Evolutionary conservation across 192 early-diverging fungal genomes (phyloP).

Genomic region (Mortierella claussenii): DNA sequence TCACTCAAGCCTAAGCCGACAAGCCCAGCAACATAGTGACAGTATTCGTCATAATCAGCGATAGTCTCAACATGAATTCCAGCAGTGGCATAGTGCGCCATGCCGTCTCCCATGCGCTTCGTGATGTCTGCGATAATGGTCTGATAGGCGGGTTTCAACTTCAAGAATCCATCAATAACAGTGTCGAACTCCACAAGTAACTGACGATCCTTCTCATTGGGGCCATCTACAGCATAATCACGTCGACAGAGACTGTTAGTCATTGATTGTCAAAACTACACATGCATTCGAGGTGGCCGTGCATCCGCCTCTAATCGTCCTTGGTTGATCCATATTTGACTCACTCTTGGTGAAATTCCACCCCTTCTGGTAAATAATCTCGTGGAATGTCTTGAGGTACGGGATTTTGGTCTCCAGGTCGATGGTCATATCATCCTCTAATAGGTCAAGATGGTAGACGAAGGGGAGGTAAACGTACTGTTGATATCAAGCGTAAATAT

Average conservation of each 20-base stretch:
- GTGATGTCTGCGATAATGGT: conserved; percentile 91
- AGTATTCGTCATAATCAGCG: conserved; percentile 96
- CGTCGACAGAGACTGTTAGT: no score
- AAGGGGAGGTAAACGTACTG: neutral
- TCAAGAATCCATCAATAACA: conserved; percentile 91
- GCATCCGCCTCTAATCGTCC: no score
- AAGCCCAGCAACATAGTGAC: conserved; percentile 96
- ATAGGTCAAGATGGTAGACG: neutral
- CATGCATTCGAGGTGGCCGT: neutral
- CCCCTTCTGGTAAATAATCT: conserved; percentile 79
- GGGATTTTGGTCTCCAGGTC: conserved; percentile 77
- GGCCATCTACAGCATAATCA: conserved; percentile 66
- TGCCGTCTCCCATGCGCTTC: conserved; percentile 92
- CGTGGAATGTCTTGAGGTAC: conserved; percentile 84
- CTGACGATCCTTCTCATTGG: conserved; percentile 93
- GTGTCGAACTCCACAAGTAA: conserved; percentile 90
- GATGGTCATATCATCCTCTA: conserved; percentile 97
- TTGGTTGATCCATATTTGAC: no score
- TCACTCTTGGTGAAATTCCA: conserved; percentile 84
- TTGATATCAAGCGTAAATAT: no score
- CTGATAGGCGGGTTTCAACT: conserved; percentile 82
- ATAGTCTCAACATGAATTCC: conserved; percentile 71
- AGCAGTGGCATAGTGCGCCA: conserved; percentile 86
- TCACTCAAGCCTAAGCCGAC: conserved; percentile 93
- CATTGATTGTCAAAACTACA: neutral